Percentiles rank a stretch among this genome's conserved stretches.
Evolutionary conservation across 2,329 filamentous ascomycete species (phyloP).

Genomic region (Fusarium euwallaceae): DNA sequence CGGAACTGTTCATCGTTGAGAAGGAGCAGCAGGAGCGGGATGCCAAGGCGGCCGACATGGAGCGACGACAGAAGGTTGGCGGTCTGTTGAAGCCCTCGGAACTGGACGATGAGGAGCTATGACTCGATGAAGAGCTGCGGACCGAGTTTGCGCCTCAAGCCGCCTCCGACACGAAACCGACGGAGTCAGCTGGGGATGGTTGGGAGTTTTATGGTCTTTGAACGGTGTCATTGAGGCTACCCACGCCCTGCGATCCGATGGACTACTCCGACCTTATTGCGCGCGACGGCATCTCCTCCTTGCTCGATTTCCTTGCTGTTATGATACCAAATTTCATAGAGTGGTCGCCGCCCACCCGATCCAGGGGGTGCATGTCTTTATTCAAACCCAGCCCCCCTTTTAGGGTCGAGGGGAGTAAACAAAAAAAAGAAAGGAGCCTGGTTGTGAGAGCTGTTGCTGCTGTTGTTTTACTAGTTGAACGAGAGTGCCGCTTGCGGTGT

Average conservation of each 20-base stretch:
- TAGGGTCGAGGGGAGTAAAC: conserved; percentile 16
- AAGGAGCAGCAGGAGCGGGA: conserved; percentile 92
- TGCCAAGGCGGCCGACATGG: conserved; percentile 88
- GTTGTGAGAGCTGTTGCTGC: conserved; percentile 11
- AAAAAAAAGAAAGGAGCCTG: conserved; percentile 22
- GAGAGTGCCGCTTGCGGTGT: conserved; percentile 6
- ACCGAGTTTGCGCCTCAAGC: conserved; percentile 66
- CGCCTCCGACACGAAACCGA: conserved; percentile 45
- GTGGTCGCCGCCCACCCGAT: conserved; percentile 25
- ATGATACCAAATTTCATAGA: conserved; percentile 50
- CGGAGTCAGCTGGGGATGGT: conserved; percentile 61
- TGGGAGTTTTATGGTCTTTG: conserved; percentile 76
- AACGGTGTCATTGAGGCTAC: conserved; percentile 24
- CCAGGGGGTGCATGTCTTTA: conserved; percentile 34
- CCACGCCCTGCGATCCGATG: neutral
- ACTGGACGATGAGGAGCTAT: conserved; percentile 90
- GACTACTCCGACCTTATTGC: neutral
- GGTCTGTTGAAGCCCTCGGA: conserved; percentile 98
- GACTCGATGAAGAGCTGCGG: conserved; percentile 80
- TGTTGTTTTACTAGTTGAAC: conserved; percentile 4
- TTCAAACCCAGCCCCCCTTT: conserved; percentile 15
- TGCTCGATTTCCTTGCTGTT: conserved; percentile 48
- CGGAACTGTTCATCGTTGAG: conserved; percentile 93
- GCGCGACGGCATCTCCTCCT: conserved; percentile 24
- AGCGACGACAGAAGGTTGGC: conserved; percentile 93